These are phyloP conservation scores for Rhynchospora tenuis DNA, from an alignment of 176 grass and related monocot genomes.

Conservation along the genomic window DNA sequence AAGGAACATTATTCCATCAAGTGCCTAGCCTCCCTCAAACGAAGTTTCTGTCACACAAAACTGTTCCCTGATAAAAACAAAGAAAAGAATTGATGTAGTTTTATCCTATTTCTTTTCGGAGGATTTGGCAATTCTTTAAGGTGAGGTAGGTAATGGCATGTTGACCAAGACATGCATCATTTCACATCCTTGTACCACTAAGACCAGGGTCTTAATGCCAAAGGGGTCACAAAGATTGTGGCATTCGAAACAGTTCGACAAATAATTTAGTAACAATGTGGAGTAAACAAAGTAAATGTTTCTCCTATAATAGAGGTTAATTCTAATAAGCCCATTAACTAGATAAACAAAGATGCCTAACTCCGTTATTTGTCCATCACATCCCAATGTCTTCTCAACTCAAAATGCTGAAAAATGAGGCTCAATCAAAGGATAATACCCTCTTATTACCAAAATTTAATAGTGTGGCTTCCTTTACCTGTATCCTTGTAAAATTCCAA, in stretches of 20 bases:
- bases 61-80: slow-evolving; percentile 43
- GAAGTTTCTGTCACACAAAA: slow-evolving; percentile 40
- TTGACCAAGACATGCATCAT: too few species aligned
- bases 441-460: slow-evolving; percentile 32
- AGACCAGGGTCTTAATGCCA: not conserved
- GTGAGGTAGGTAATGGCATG: too few species aligned
- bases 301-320: slow-evolving; percentile 71
- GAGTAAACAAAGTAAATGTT: slow-evolving; percentile 55
- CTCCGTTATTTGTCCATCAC: slow-evolving; percentile 59
- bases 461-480: slow-evolving; percentile 46
- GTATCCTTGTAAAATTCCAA: slow-evolving; percentile 64
- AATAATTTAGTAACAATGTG: not conserved
- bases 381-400: slow-evolving; percentile 74
- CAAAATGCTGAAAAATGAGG: slow-evolving; percentile 68
- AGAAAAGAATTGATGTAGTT: not conserved
- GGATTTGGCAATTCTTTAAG: not conserved
- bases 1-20: not conserved
- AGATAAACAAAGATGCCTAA: slow-evolving; percentile 64
- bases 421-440: slow-evolving; percentile 51
- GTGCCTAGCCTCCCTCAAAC: slow-evolving; percentile 55
- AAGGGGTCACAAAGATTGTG: not conserved
- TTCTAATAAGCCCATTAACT: slow-evolving; percentile 55
- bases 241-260: not conserved
- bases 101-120: not conserved
- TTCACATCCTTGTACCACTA: not conserved